Percentiles rank a stretch among this genome's conserved stretches.
phyloP scores from a whole-genome alignment of 345 rosid genomes.

The Pistacia integerrima region DNA sequence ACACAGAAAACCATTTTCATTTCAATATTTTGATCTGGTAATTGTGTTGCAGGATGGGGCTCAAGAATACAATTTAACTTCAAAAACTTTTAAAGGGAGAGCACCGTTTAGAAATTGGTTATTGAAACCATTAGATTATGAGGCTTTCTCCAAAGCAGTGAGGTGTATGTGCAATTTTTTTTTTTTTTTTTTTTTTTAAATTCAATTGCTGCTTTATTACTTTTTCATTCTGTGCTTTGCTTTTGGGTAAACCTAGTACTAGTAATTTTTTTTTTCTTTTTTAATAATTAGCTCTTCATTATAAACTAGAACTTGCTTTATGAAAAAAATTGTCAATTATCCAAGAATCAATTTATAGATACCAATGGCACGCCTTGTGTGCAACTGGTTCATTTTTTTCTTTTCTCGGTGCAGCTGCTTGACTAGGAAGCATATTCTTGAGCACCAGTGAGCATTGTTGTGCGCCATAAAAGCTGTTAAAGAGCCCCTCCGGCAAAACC shows the following conservation, averaged over 20 bases:
- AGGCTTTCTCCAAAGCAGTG: conserved; percentile 38
- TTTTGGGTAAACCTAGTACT: not conserved
- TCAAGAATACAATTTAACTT: conserved; percentile 42
- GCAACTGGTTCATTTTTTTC: not conserved
- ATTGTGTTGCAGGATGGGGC: conserved; percentile 60
- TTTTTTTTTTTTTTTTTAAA: not conserved
- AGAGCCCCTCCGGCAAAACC: not conserved
- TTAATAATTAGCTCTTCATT: too few species aligned
- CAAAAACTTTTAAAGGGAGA: conserved; percentile 40
- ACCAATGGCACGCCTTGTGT: not conserved
- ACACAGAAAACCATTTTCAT: not conserved
- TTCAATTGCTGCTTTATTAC: not conserved
- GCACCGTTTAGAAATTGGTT: conserved; percentile 55
- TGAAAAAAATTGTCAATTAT: not conserved
- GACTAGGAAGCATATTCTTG: not conserved
- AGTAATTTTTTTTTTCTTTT: too few species aligned
- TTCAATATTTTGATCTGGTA: conserved; percentile 4
- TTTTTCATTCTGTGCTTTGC: not conserved
- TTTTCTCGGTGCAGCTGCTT: not conserved
- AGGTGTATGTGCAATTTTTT: conserved; percentile 21
- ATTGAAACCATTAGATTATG: conserved; percentile 40
- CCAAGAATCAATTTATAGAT: not conserved
- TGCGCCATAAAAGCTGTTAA: not conserved
- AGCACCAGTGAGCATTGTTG: not conserved
- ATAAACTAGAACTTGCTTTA: not conserved